Evolutionary conservation across 176 grass and related monocot species (phyloP).

Genomic region (Lolium rigidum): DNA sequence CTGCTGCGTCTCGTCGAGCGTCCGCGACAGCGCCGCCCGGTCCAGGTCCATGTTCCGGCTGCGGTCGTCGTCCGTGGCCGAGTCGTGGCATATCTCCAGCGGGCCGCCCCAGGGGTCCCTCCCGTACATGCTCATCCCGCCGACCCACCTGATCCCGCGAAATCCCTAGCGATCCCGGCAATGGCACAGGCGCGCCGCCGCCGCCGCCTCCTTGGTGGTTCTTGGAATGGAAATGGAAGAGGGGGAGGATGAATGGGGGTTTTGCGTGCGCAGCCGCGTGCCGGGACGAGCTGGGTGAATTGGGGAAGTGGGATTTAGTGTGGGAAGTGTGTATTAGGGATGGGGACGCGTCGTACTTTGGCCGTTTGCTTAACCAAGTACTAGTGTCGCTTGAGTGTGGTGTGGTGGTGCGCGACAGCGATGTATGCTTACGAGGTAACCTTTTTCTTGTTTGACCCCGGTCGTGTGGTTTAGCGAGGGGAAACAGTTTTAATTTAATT

Average conservation of each 20-base stretch:
- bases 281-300: not conserved
- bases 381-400: not conserved
- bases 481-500: not conserved
- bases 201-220: not conserved
- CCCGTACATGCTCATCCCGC: constrained; percentile 90
- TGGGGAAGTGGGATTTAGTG: constrained; percentile 8
- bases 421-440: constrained; percentile 22
- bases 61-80: constrained; percentile 93
- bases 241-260: not conserved
- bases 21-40: constrained; percentile 75
- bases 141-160: not conserved
- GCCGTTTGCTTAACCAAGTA: constrained; percentile 28
- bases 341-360: constrained; percentile 5
- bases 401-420: not conserved
- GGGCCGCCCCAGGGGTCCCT: constrained; percentile 94
- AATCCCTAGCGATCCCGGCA: not conserved
- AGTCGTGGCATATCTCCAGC: constrained; percentile 85
- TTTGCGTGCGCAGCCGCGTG: constrained; percentile 1
- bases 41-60: constrained; percentile 94
- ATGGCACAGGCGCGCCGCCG: constrained; percentile 9
- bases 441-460: constrained; percentile 31
- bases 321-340: constrained; percentile 8
- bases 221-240: constrained; percentile 12
- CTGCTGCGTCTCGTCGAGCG: constrained; percentile 95
- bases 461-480: constrained; percentile 17